Conservation (phyloP, 2,329 filamentous ascomycete species). For the Xylaria sp. region DNA sequence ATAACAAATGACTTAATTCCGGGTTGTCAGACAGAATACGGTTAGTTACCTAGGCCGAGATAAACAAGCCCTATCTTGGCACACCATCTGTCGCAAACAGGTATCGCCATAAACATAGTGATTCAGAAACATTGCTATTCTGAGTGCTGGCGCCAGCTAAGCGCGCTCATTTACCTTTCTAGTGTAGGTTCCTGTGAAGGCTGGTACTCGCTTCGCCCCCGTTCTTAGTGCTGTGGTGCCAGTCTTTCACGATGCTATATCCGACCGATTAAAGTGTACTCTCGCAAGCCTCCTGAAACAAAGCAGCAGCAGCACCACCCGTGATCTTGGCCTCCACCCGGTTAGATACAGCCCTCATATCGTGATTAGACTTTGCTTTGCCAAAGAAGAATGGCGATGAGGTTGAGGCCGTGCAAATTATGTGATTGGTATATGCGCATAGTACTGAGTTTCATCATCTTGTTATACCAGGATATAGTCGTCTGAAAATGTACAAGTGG, state of each 20-base stretch:
- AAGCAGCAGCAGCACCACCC: neutral
- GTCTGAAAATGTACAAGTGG: neutral
- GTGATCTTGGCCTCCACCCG: neutral
- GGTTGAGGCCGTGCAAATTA: neutral
- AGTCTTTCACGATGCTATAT: slow-evolving; percentile 15
- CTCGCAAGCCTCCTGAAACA: slow-evolving; percentile 6
- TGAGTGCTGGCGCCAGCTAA: slow-evolving; percentile 34
- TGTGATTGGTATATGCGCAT: neutral
- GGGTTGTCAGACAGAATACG: slow-evolving; percentile 22
- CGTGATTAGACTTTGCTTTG: slow-evolving; percentile 2
- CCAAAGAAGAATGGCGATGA: neutral
- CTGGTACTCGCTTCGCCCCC: slow-evolving; percentile 10
- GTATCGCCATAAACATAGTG: slow-evolving; percentile 2
- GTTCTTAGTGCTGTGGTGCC: slow-evolving; percentile 11
- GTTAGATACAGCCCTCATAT: neutral
- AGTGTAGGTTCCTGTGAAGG: neutral
- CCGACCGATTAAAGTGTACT: slow-evolving; percentile 4
- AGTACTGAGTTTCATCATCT: neutral
- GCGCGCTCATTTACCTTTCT: slow-evolving; percentile 1
- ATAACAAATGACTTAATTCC: slow-evolving; percentile 25
- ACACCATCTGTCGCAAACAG: neutral
- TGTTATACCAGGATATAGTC: neutral
- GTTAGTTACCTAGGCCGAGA: slow-evolving; percentile 16
- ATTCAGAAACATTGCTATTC: slow-evolving; percentile 25
- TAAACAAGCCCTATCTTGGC: neutral